These are phyloP conservation scores for Mycena belliarum DNA, from an alignment of 768 basidiomycete species.

Conservation along the genomic window DNA sequence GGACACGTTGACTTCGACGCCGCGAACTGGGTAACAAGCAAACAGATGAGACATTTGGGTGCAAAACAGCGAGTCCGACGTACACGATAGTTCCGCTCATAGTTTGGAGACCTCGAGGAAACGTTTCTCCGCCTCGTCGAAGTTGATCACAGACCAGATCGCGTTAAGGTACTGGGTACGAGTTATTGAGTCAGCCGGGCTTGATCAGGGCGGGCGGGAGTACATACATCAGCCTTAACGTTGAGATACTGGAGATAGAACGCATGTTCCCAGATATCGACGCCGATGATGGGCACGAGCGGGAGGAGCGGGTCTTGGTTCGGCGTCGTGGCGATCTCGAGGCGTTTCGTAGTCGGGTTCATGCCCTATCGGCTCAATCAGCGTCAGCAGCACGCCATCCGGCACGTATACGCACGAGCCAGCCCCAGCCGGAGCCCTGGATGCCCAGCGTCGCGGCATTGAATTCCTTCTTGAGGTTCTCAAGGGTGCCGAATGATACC, in stretches of 20 bases:
- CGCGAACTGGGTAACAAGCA: no score
- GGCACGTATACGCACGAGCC: slow-evolving; percentile 60
- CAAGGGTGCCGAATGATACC: slow-evolving; percentile 66
- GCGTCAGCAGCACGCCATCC: not conserved
- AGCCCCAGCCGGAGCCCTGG: slow-evolving; percentile 96
- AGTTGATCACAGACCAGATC: slow-evolving; percentile 92
- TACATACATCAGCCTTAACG: slow-evolving; percentile 85
- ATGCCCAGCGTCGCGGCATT: slow-evolving; percentile 84
- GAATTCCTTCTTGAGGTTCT: slow-evolving; percentile 75
- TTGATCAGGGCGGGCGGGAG: not conserved
- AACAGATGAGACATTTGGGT: no score
- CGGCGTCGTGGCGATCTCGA: slow-evolving; percentile 88
- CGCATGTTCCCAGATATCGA: slow-evolving; percentile 25
- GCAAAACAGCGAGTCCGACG: no score
- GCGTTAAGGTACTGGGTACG: slow-evolving; percentile 68
- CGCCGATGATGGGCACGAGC: slow-evolving; percentile 29
- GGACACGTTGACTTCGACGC: no score
- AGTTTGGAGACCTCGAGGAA: slow-evolving; percentile 33
- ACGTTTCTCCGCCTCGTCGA: slow-evolving; percentile 75
- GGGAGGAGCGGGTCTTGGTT: slow-evolving; percentile 93
- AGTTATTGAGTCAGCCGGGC: not conserved
- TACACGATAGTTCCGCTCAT: slow-evolving; percentile 3
- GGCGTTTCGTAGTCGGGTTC: slow-evolving; percentile 62
- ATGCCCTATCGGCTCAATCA: slow-evolving; percentile 50
- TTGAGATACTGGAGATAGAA: slow-evolving; percentile 95